phyloP scores from a whole-genome alignment of 1,139 yeast species.

The Candida sp. region DNA sequence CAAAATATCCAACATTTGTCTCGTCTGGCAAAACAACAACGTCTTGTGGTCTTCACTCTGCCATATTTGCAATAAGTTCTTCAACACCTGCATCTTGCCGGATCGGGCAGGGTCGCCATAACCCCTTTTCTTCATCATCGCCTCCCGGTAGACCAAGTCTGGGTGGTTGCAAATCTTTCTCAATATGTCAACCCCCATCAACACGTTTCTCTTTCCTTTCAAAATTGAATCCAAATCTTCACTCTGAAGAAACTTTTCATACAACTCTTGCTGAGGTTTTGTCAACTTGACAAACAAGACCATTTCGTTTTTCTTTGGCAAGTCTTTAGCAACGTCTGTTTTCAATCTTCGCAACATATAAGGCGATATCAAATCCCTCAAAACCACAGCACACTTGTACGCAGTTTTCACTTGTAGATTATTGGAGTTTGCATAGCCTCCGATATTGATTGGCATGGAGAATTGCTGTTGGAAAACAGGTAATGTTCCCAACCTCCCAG shows the following conservation, averaged over 20 bases:
- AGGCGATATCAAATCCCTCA: constrained; percentile 89
- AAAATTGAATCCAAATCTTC: constrained; percentile 77
- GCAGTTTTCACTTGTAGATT: constrained; percentile 97
- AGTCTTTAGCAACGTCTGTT: constrained; percentile 94
- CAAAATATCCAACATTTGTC: constrained; percentile 91
- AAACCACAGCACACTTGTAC: constrained; percentile 91
- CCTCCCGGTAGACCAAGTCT: constrained; percentile 71
- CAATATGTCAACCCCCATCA: constrained; percentile 88
- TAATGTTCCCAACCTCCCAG: constrained; percentile 91
- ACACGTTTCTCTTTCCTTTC: constrained; percentile 78
- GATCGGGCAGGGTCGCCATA: constrained; percentile 76
- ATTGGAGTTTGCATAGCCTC: constrained; percentile 99
- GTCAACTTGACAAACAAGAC: constrained; percentile 92
- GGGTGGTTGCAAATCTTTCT: constrained; percentile 98
- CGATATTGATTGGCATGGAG: constrained; percentile 90
- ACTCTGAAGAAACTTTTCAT: constrained; percentile 73
- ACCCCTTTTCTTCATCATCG: constrained; percentile 42
- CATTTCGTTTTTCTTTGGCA: constrained; percentile 94
- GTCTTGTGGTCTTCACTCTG: constrained; percentile 76
- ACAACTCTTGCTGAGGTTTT: constrained; percentile 71
- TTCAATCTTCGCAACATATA: constrained; percentile 86
- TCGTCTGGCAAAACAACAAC: constrained; percentile 85
- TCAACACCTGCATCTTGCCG: constrained; percentile 92
- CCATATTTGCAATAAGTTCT: constrained; percentile 80
- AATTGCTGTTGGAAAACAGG: constrained; percentile 96